Evolutionary conservation across 306 rosid species (phyloP).

Genomic region (Neltuma alba): DNA sequence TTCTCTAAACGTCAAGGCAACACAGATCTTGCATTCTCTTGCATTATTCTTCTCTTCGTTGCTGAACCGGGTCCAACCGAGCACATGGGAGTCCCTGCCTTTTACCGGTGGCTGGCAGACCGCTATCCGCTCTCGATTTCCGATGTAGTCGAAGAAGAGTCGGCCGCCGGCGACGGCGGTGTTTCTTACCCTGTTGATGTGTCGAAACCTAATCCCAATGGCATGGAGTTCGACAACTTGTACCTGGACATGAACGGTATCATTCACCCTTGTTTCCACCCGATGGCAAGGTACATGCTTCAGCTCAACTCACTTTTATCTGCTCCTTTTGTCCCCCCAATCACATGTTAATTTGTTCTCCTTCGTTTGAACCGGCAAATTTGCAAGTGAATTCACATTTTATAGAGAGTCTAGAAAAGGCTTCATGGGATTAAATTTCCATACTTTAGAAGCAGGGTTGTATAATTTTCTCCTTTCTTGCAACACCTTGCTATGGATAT

Average conservation of each 20-base stretch:
- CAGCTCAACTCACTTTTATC: background rate
- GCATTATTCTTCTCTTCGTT: background rate
- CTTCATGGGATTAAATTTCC: background rate
- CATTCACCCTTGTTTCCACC: constrained; percentile 97
- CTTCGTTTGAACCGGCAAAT: background rate
- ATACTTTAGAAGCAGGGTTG: background rate
- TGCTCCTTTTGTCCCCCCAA: background rate
- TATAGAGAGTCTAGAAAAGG: background rate
- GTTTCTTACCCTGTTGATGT: constrained; percentile 49
- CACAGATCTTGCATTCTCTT: constrained; percentile 43
- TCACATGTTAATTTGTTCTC: background rate
- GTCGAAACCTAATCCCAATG: constrained; percentile 88
- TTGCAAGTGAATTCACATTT: background rate
- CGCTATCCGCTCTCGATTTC: constrained; percentile 81
- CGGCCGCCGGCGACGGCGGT: constrained; percentile 41
- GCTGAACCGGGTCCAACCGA: constrained; percentile 44
- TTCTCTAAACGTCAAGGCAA: constrained; percentile 38
- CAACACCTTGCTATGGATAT: background rate
- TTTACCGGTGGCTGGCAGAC: constrained; percentile 98
- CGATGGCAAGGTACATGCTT: constrained; percentile 73
- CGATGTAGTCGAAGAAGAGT: constrained; percentile 80
- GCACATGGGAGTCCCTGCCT: constrained; percentile 96
- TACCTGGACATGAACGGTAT: constrained; percentile 95
- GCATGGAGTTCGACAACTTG: constrained; percentile 87
- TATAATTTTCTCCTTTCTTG: background rate